Evolutionary conservation across 1,139 yeast species (phyloP), one percentile per base, ranked within the genome.

Genomic region (Diutina neorugosa): DNA sequence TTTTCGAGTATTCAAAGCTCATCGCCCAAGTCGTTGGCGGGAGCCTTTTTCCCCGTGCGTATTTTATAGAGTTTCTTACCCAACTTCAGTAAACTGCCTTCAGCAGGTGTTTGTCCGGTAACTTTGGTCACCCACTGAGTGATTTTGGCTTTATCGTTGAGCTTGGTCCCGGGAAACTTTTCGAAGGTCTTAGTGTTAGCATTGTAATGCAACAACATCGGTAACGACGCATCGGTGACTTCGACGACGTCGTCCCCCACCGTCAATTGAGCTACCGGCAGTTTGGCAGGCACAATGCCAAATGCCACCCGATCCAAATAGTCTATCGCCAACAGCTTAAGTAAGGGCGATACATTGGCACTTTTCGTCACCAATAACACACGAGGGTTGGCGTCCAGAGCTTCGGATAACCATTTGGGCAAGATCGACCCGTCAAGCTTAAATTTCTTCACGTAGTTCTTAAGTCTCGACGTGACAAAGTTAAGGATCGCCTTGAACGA

Each of bases 281-380:
- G 51, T 52, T 52, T 52, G 27, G 57, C 47, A 2, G 62, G 47
- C n/a, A 67, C 57, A 61, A 65, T 58, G 4, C 68, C 74, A 56
- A 74, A 66, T 42, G 65, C 64, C 23, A 66, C 62, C 0, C 62
- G 54, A 5, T 60, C 65, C 42, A 85, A 65, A 65, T 82, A 86
- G 62, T 91, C 96, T 53, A 86, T 75, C 3, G 96, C 93, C 59
- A 91, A 69, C 1, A 88, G 73, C 65, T 86, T 88, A 63, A 78
- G 76, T 56, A 85, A 65, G 0, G 93, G 81, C 16, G 91, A 78
- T 5, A 82, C 69, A 50, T 68, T 67, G 18, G 66, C 70, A 52
- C 73, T 71, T 51, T 73, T 70, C 1, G 87, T 66, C 1, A 85
- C 62, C 8, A 79, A 69, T 51, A 78, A 65, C 16, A 76, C 70